phyloP scores from a whole-genome alignment of 2,329 filamentous ascomycete species.

The Metarhizium robertsii region DNA sequence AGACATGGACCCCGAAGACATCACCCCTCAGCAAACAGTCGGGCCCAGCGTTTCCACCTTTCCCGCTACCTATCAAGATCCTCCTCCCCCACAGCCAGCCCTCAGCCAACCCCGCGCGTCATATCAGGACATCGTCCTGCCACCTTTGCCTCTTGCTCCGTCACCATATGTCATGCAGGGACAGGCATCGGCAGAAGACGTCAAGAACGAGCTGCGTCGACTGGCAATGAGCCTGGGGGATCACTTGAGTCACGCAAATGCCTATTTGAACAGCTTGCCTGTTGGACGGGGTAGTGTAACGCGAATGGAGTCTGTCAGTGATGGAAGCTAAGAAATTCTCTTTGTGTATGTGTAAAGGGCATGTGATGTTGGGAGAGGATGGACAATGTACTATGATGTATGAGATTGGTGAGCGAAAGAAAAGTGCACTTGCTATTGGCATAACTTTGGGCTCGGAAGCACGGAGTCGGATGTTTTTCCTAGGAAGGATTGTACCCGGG shows the following conservation, averaged over 20 bases:
- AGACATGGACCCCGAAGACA: conserved; percentile 29
- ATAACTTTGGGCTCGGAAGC: not conserved
- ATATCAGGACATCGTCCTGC: conserved; percentile 17
- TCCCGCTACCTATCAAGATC: conserved; percentile 6
- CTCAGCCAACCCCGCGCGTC: conserved; percentile 9
- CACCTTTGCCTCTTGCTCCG: conserved; percentile 34
- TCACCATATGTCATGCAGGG: conserved; percentile 45
- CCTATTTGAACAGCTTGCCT: conserved; percentile 32
- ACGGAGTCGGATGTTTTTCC: not conserved
- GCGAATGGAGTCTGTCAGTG: conserved; percentile 9
- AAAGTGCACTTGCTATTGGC: not conserved
- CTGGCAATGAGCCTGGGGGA: conserved; percentile 40
- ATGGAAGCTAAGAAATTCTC: conserved; percentile 1
- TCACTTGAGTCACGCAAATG: conserved; percentile 36
- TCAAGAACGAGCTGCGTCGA: conserved; percentile 40
- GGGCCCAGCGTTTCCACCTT: conserved; percentile 10
- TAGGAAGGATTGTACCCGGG: not conserved
- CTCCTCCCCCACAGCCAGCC: conserved; percentile 11
- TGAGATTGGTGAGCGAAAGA: not conserved
- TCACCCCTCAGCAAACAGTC: conserved; percentile 22
- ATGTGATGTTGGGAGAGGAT: not conserved
- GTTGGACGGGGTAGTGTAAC: conserved; percentile 24
- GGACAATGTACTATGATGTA: not conserved
- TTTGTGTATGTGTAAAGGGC: not conserved
- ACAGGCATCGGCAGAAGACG: conserved; percentile 39